Evolutionary conservation across 2,329 filamentous ascomycete genomes (phyloP).

Genomic region (Nothophaeocryptopus gaeumannii): DNA sequence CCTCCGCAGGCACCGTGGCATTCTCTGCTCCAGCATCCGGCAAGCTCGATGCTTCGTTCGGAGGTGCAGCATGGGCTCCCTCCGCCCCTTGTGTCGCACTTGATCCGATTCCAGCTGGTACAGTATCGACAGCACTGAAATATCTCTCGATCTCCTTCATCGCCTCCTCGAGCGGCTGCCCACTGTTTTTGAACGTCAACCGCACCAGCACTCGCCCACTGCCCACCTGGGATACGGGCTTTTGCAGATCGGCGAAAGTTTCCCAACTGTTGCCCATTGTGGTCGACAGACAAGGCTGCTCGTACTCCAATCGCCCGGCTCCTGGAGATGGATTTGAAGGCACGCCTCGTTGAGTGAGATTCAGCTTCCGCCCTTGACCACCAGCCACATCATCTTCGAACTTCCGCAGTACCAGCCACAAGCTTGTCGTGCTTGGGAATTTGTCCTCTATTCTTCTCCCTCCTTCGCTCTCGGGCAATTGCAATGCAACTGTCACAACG

Average conservation of each 20-base stretch:
- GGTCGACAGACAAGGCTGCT: conserved; percentile 79
- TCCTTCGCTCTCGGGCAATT: conserved; percentile 72
- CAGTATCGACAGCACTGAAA: conserved; percentile 55
- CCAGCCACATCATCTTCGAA: conserved; percentile 76
- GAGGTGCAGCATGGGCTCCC: conserved; percentile 28
- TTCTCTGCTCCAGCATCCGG: conserved; percentile 27
- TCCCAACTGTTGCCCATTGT: conserved; percentile 72
- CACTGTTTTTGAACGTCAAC: conserved; percentile 71
- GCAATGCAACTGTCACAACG: conserved; percentile 82
- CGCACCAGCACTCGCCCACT: conserved; percentile 80
- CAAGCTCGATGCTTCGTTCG: conserved; percentile 19
- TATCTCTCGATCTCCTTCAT: conserved; percentile 76
- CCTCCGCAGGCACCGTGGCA: conserved; percentile 21
- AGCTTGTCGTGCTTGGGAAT: conserved; percentile 78
- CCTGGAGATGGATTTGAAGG: conserved; percentile 59
- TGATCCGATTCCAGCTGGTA: conserved; percentile 18
- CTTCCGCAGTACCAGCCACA: conserved; percentile 87
- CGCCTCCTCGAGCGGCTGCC: conserved; percentile 77
- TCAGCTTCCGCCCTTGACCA: conserved; percentile 49
- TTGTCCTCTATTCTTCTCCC: conserved; percentile 71
- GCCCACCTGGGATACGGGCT: conserved; percentile 81
- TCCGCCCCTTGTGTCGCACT: conserved; percentile 12
- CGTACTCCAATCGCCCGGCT: conserved; percentile 76
- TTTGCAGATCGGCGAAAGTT: conserved; percentile 78
- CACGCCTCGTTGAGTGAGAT: conserved; percentile 80